phyloP scores from a whole-genome alignment of 2,329 filamentous ascomycete species.

The Aspergillus carbonarius region DNA sequence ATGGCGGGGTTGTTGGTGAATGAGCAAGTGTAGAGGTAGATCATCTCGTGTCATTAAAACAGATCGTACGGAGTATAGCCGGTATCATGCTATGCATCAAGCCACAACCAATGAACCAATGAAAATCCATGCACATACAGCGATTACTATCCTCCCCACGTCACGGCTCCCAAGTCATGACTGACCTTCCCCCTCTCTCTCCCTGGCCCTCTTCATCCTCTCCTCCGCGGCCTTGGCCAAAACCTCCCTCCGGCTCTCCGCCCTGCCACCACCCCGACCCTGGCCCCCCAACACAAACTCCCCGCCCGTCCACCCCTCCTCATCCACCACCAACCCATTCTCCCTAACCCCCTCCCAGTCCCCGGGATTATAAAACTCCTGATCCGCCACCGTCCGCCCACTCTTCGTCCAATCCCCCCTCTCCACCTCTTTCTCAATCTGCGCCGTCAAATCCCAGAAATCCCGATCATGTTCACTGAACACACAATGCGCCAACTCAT shows the following conservation, averaged over 20 bases:
- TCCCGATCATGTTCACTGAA: conserved; percentile 77
- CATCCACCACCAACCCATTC: conserved; percentile 61
- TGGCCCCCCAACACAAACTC: conserved; percentile 70
- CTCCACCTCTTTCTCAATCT: conserved; percentile 85
- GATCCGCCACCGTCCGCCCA: conserved; percentile 61
- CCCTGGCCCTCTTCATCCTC: conserved; percentile 54
- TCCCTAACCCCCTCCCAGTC: conserved; percentile 51
- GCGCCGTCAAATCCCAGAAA: conserved; percentile 86
- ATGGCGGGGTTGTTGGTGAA: conserved; percentile 68
- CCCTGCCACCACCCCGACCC: conserved; percentile 32
- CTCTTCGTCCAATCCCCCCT: conserved; percentile 73
- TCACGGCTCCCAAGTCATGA: no score
- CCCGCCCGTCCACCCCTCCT: conserved; percentile 75
- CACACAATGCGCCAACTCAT: conserved; percentile 93
- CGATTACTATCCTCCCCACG: no score
- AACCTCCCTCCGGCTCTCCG: conserved; percentile 70
- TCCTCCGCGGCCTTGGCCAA: conserved; percentile 73
- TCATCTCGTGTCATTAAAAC: conserved; percentile 4
- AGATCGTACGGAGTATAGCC: background rate
- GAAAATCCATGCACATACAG: background rate
- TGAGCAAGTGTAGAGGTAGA: conserved; percentile 51
- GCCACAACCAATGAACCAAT: background rate
- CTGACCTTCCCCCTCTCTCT: conserved; percentile 34
- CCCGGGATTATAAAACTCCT: conserved; percentile 61
- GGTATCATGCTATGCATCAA: background rate